Evolutionary conservation across 192 early-diverging fungal genomes (phyloP).

Genomic region (Rhizophagus prolifer): DNA sequence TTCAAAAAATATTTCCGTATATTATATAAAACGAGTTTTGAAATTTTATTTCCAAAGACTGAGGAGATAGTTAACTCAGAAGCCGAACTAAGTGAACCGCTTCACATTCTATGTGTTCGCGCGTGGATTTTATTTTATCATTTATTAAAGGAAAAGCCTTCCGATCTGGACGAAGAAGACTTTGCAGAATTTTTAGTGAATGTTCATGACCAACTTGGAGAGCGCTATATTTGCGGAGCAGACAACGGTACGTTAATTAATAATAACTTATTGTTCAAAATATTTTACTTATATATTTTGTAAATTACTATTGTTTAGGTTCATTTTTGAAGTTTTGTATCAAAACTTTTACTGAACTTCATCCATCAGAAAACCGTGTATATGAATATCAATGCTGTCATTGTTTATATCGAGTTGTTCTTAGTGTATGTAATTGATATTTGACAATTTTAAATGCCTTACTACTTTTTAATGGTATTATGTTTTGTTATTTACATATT

Average conservation of each 20-base stretch:
- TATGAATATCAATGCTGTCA: constrained; percentile 66
- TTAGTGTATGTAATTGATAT: constrained; percentile 47
- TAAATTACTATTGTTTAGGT: constrained; percentile 34
- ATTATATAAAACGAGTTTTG: constrained; percentile 3
- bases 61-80: not conserved
- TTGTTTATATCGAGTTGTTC: constrained; percentile 60
- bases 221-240: constrained; percentile 57
- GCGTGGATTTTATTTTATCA: constrained; percentile 13
- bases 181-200: constrained; percentile 39
- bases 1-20: constrained; percentile 10
- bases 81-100: not conserved
- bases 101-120: constrained; percentile 17
- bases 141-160: not conserved
- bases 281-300: not conserved
- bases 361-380: constrained; percentile 41
- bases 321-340: constrained; percentile 48
- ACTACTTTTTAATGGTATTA: not conserved
- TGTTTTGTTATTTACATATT: not conserved
- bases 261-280: not conserved
- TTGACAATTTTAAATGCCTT: not conserved
- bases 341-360: constrained; percentile 38
- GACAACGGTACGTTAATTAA: constrained; percentile 41
- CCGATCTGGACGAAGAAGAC: not conserved
- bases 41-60: constrained; percentile 15
- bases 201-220: constrained; percentile 62